Percentiles rank a stretch among this genome's conserved stretches.
Conservation (phyloP, 2,329 filamentous ascomycete species). For the Xylaria polymorpha region DNA sequence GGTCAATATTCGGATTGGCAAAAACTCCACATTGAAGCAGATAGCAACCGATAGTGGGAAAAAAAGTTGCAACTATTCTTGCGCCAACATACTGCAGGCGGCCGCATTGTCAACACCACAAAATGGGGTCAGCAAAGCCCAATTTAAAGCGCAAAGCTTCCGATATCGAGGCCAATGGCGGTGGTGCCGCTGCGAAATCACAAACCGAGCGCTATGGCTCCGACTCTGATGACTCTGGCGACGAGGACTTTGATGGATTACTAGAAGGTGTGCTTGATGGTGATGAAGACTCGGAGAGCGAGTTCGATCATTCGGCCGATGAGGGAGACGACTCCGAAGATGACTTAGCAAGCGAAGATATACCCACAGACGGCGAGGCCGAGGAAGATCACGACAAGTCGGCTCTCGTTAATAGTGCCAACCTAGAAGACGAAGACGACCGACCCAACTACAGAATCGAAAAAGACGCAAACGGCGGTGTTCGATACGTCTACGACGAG, state of each 20-base stretch:
- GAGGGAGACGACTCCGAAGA: conserved; percentile 54
- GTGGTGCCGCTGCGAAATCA: neutral
- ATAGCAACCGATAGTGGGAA: conserved; percentile 19
- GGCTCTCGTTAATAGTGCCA: conserved; percentile 50
- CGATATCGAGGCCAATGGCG: conserved; percentile 60
- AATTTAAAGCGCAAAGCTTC: conserved; percentile 74
- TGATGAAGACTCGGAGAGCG: conserved; percentile 55
- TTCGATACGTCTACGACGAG: conserved; percentile 91
- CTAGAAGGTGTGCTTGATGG: conserved; percentile 70
- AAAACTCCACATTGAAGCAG: conserved; percentile 32
- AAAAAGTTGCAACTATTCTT: conserved; percentile 31
- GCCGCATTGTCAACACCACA: conserved; percentile 31
- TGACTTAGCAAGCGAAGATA: conserved; percentile 56
- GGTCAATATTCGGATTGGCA: conserved; percentile 37
- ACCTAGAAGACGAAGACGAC: conserved; percentile 39
- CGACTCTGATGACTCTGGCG: conserved; percentile 68
- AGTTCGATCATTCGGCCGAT: conserved; percentile 48
- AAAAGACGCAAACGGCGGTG: conserved; percentile 89
- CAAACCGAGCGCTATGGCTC: conserved; percentile 60
- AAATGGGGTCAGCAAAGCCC: conserved; percentile 56
- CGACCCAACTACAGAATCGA: conserved; percentile 66
- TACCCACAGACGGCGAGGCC: conserved; percentile 55
- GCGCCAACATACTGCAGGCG: conserved; percentile 1
- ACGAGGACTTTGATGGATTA: conserved; percentile 51
- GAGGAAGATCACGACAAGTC: conserved; percentile 53